Evolutionary conservation across 768 basidiomycete genomes (phyloP).

Genomic region (Lactarius hengduanensis): DNA sequence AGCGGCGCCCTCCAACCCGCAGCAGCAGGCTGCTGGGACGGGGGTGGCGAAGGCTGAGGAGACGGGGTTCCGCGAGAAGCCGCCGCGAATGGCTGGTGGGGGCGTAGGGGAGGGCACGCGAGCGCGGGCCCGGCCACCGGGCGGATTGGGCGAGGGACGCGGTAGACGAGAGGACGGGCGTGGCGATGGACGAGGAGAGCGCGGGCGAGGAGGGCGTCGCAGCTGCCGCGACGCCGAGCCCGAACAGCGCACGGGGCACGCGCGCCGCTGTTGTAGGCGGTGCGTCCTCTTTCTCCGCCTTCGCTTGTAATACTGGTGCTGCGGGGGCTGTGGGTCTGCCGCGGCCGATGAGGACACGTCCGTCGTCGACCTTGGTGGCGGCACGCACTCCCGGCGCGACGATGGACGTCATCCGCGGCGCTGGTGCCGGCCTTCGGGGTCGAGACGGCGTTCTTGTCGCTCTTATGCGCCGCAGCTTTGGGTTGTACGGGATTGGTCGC

Average conservation of each 20-base stretch:
- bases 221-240: conserved; percentile 19
- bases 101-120: conserved; percentile 15
- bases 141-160: conserved; percentile 67
- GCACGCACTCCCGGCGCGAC: neutral
- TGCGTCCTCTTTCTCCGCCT: conserved; percentile 4
- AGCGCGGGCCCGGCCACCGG: conserved; percentile 30
- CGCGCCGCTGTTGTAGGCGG: neutral
- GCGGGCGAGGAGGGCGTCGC: conserved; percentile 28
- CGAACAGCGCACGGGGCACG: conserved; percentile 13
- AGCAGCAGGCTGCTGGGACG: neutral
- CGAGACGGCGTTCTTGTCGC: neutral
- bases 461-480: neutral
- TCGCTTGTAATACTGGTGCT: neutral
- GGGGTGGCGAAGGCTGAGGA: conserved; percentile 26
- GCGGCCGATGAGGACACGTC: neutral
- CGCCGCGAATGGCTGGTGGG: conserved; percentile 14
- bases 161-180: conserved; percentile 70
- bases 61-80: conserved; percentile 27
- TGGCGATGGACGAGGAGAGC: conserved; percentile 69
- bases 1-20: conserved; percentile 15
- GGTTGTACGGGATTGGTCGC: neutral
- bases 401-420: neutral
- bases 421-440: neutral
- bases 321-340: neutral
- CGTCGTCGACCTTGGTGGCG: neutral